phyloP scores from a whole-genome alignment of 140 eudicot genomes.

The Flaveria floridana region DNA sequence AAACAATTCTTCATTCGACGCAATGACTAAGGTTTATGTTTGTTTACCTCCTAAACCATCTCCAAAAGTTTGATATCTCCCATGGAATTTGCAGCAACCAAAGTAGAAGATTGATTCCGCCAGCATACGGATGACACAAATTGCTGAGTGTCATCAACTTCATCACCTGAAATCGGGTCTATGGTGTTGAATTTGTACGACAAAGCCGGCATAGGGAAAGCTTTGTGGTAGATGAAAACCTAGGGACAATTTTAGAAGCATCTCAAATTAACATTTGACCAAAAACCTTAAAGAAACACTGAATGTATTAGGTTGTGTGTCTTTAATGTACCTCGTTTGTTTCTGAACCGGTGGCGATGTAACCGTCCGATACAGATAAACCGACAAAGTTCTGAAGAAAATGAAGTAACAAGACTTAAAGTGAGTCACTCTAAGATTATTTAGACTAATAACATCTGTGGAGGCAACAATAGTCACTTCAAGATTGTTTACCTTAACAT shows the following conservation, averaged over 20 bases:
- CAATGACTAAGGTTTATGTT: constrained; percentile 5
- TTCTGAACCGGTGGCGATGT: constrained; percentile 79
- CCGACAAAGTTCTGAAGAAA: constrained; percentile 68
- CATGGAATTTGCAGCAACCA: constrained; percentile 89
- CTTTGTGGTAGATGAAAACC: constrained; percentile 88
- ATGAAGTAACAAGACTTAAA: neutral
- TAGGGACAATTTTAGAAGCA: constrained; percentile 23
- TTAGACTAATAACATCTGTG: too few species aligned
- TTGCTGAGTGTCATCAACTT: constrained; percentile 63
- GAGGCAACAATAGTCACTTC: too few species aligned
- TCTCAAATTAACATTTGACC: constrained; percentile 4
- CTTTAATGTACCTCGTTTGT: constrained; percentile 63
- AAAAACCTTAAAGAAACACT: neutral
- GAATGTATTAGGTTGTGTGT: neutral
- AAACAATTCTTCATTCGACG: constrained; percentile 16
- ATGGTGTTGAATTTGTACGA: constrained; percentile 61
- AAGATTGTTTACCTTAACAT: constrained; percentile 49
- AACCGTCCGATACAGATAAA: constrained; percentile 68
- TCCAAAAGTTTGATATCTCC: constrained; percentile 81
- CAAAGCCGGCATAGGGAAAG: constrained; percentile 78
- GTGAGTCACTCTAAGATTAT: neutral
- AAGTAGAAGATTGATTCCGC: constrained; percentile 80
- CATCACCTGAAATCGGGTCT: constrained; percentile 72
- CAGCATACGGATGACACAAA: constrained; percentile 87
- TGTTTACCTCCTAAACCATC: constrained; percentile 54